Base-by-base conservation (phyloP, 192 early-diverging fungal species). In the Cetraspora pellucida region DNA sequence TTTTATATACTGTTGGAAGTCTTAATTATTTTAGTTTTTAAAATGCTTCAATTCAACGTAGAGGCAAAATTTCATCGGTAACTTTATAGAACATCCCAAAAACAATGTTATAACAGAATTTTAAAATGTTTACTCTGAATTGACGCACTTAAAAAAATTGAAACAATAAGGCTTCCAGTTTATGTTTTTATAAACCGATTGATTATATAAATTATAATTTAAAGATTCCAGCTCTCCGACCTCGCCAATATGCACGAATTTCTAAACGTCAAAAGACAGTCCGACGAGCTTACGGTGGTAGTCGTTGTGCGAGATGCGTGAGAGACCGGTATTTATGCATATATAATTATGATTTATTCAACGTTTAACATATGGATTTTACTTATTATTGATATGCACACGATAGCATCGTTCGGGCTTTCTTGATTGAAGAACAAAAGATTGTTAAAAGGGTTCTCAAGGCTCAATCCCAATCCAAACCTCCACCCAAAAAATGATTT, bases 351-450 rank as follows among this genome's bases (percentile, higher is more conserved):
- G 5, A 44, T 19, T 37, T 37, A 16, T 21, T 65, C 3, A 1
- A 31, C 37, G n/a, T 9, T 65, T n/a, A 2, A 44, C n/a, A 19
- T 5, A 63, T 65, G 2, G 28, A 6, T n/a, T n/a, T n/a, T n/a
- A n/a, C n/a, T n/a, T 65, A 7, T 37, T 64, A 19, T 17, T 17
- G 23, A 60, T 60, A 0, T 28, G 37, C 6, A 65, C 81, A 80
- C 77, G 82, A 86, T 86, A 89, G 97, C 81, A 97, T 98, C 86
- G 93, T 98, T 73, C 95, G 97, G 79, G 95, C 97, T 78, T 98
- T 98, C 92, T 90, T 98, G 83, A 95, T 98, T 80, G 97, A 98
- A 89, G 97, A 98, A 90, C 97, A 98, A 91, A 98, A 98, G 95
- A 97, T 98, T 81, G 96, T 98, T 87, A 98, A 98, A 95, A 95